Evolutionary conservation across 805 yeast genomes (phyloP).

Genomic region (Cyberlindnera japonica): DNA sequence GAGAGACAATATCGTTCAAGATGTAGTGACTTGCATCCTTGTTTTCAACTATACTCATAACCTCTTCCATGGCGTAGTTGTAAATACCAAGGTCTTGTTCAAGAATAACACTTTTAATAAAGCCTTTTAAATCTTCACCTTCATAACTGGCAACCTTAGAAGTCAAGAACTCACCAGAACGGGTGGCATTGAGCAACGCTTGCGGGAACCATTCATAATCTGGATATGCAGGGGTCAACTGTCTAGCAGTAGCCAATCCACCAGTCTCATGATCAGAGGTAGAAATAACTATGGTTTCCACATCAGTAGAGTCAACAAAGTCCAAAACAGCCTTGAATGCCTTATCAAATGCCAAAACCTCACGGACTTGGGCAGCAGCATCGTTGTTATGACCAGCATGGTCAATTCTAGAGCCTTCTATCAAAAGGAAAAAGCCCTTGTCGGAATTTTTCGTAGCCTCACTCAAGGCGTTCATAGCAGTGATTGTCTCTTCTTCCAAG

Average conservation of each 20-base stretch:
- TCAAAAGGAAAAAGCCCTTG: constrained; percentile 78
- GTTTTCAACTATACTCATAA: constrained; percentile 37
- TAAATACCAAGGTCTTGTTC: constrained; percentile 63
- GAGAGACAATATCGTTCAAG: constrained; percentile 67
- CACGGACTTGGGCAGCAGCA: constrained; percentile 91
- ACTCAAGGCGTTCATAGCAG: constrained; percentile 67
- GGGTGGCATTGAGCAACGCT: constrained; percentile 61
- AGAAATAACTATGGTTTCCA: constrained; percentile 73
- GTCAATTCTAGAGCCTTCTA: constrained; percentile 92
- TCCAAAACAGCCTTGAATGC: constrained; percentile 74
- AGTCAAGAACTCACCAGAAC: constrained; percentile 72
- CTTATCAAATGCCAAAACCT: constrained; percentile 81
- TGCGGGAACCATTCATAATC: constrained; percentile 88
- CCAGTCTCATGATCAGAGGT: constrained; percentile 97
- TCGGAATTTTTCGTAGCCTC: constrained; percentile 70
- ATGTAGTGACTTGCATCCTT: constrained; percentile 37
- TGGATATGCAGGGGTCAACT: constrained; percentile 64
- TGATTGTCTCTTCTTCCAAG: constrained; percentile 69
- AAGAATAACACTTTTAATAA: constrained; percentile 51
- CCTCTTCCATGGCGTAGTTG: constrained; percentile 54
- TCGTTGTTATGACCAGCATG: constrained; percentile 95
- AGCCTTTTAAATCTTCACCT: constrained; percentile 37
- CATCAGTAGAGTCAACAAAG: constrained; percentile 62
- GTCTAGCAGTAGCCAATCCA: constrained; percentile 85
- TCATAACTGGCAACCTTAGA: constrained; percentile 38